phyloP scores from a whole-genome alignment of 768 basidiomycete species.

The Mycena polygramma region DNA sequence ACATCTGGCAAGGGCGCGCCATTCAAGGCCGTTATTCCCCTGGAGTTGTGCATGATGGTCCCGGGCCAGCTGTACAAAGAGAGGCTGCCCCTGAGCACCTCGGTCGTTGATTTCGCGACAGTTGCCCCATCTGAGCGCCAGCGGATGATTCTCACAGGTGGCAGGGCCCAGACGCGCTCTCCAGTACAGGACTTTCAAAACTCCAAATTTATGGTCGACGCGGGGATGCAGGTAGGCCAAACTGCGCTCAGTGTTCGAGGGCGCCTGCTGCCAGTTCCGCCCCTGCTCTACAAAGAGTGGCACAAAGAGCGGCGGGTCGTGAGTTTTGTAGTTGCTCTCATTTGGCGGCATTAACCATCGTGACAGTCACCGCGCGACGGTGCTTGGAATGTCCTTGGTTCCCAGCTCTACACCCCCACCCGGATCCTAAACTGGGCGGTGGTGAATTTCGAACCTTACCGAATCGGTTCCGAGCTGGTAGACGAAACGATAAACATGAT shows the following conservation, averaged over 20 bases:
- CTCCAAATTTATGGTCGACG: constrained; percentile 41
- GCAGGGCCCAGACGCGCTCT: constrained; percentile 9
- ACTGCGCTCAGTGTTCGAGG: constrained; percentile 25
- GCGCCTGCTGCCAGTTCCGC: constrained; percentile 25
- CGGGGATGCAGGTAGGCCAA: constrained; percentile 40
- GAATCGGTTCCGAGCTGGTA: neutral
- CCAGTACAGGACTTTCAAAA: constrained; percentile 28
- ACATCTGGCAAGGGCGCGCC: constrained; percentile 39
- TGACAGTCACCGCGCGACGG: constrained; percentile 31
- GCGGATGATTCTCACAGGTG: constrained; percentile 30
- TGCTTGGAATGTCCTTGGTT: constrained; percentile 37
- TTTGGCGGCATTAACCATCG: neutral
- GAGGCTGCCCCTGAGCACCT: constrained; percentile 48
- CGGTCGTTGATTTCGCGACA: constrained; percentile 54
- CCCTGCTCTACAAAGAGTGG: constrained; percentile 19
- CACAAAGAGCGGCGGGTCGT: constrained; percentile 33
- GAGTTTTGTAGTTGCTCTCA: constrained; percentile 36
- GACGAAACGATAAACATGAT: neutral
- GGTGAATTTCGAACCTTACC: constrained; percentile 28
- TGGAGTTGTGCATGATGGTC: constrained; percentile 53
- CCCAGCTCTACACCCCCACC: constrained; percentile 4
- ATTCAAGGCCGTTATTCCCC: constrained; percentile 48
- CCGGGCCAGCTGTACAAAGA: constrained; percentile 56
- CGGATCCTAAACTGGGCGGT: constrained; percentile 28
- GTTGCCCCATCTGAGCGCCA: constrained; percentile 52